A percentile compares a stretch with the other conserved stretches of the same genome.
Evolutionary conservation across 306 rosid species (phyloP).

Genomic region (Trifolium subterraneum): DNA sequence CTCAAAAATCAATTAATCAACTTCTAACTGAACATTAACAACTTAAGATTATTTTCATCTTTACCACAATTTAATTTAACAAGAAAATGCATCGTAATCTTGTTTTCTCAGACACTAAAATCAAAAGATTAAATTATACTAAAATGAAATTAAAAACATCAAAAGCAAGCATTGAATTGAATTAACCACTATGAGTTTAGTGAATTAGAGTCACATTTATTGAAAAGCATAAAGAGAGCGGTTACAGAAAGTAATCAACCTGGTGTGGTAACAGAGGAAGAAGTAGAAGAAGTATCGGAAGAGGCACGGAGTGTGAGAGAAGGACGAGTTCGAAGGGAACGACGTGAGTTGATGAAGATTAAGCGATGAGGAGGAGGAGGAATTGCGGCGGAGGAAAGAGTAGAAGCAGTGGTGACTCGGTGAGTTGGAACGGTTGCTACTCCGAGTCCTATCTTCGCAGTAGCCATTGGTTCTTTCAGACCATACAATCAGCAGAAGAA

Average conservation of each 20-base stretch:
- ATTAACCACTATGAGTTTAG: neutral
- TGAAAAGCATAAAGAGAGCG: slow-evolving; percentile 14
- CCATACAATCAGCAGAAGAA: slow-evolving; percentile 60
- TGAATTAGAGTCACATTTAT: slow-evolving; percentile 18
- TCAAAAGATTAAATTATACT: neutral
- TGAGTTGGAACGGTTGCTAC: slow-evolving; percentile 62
- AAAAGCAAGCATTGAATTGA: slow-evolving; percentile 33
- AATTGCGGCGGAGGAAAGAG: slow-evolving; percentile 40
- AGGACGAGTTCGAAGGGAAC: slow-evolving; percentile 48
- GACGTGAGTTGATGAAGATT: slow-evolving; percentile 53
- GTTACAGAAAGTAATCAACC: slow-evolving; percentile 47
- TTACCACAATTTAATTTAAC: neutral
- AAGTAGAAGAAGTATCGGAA: slow-evolving; percentile 29
- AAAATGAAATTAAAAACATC: neutral
- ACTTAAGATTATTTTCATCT: neutral
- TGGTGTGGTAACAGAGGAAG: slow-evolving; percentile 54
- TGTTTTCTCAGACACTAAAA: slow-evolving; percentile 18
- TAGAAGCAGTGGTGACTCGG: slow-evolving; percentile 56
- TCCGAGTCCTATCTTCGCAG: slow-evolving; percentile 71
- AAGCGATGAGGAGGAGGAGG: slow-evolving; percentile 52
- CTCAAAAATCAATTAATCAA: neutral
- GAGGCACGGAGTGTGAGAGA: slow-evolving; percentile 61
- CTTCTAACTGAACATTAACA: neutral
- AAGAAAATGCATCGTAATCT: slow-evolving; percentile 1
- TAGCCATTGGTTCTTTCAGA: slow-evolving; percentile 67